A percentile compares a stretch with the other conserved stretches of the same genome.
These are phyloP conservation scores for Coffea eugenioides DNA, from an alignment of 257 asterid species.

Conservation along the genomic window DNA sequence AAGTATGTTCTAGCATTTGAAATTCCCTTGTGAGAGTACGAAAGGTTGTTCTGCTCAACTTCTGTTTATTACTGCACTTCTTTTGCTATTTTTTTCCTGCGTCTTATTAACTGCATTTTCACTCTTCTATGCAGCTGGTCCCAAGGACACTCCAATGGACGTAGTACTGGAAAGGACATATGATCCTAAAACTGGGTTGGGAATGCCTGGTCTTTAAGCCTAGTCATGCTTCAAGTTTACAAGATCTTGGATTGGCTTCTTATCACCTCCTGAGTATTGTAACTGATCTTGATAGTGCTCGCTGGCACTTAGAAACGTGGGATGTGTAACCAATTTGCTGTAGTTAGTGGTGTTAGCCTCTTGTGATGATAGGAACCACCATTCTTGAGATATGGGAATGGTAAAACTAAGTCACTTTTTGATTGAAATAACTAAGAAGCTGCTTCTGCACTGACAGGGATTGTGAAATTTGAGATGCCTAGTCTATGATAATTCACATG, in stretches of 20 bases:
- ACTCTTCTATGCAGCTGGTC: conserved; percentile 66
- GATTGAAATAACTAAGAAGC: not conserved
- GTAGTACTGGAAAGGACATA: conserved; percentile 73
- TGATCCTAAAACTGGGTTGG: conserved; percentile 75
- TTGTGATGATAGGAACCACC: not conserved
- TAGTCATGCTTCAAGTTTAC: not conserved
- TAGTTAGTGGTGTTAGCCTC: not conserved
- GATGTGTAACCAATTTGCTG: not conserved
- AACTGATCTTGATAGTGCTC: not conserved
- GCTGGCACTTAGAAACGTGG: not conserved
- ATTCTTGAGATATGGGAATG: not conserved
- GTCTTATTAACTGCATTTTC: not conserved
- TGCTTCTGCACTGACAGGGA: not conserved
- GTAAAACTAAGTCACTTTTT: not conserved
- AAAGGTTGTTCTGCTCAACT: not conserved
- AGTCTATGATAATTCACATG: not conserved
- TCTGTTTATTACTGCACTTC: not conserved
- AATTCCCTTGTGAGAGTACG: not conserved
- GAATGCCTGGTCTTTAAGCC: conserved; percentile 80
- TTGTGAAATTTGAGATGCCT: not conserved
- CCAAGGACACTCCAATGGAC: conserved; percentile 84
- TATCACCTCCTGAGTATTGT: not conserved
- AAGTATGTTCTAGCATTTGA: not conserved
- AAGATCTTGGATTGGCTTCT: not conserved
- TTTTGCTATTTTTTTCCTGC: not conserved